A percentile compares a stretch with the other conserved stretches of the same genome.
Evolutionary conservation across 192 early-diverging fungal genomes (phyloP).

Genomic region (Chytriomyces hyalinus): DNA sequence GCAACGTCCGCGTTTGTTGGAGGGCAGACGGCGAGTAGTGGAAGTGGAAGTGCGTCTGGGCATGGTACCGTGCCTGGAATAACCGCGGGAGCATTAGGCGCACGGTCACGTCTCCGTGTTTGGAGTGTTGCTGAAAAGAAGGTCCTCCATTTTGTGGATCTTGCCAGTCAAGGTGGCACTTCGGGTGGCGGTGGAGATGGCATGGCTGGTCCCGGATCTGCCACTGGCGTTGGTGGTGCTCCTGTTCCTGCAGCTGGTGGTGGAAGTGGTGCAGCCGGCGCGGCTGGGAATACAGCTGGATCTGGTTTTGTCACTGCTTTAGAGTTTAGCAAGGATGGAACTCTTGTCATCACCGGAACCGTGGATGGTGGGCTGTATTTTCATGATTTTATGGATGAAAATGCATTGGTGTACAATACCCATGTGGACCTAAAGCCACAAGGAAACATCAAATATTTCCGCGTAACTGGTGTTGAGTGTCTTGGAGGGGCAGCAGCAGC

Average conservation of each 20-base stretch:
- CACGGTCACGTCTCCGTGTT: constrained; percentile 75
- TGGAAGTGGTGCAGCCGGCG: background rate
- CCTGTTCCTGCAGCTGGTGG: background rate
- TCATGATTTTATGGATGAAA: constrained; percentile 65
- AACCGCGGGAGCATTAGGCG: constrained; percentile 31
- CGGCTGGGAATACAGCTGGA: background rate
- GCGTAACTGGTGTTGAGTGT: constrained; percentile 83
- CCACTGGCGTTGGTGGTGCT: background rate
- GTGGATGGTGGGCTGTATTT: constrained; percentile 79
- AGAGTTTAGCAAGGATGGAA: constrained; percentile 75
- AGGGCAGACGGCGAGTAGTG: too few species aligned
- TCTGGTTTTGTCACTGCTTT: constrained; percentile 72
- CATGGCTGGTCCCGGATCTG: constrained; percentile 1
- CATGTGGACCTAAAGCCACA: constrained; percentile 72
- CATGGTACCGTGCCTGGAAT: too few species aligned
- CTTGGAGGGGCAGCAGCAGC: constrained; percentile 28
- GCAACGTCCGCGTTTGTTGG: too few species aligned
- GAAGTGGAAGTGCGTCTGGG: too few species aligned
- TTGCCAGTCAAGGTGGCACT: constrained; percentile 51
- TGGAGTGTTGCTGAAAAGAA: constrained; percentile 84
- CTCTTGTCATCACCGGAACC: constrained; percentile 76
- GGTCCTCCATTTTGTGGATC: constrained; percentile 78
- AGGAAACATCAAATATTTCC: constrained; percentile 67
- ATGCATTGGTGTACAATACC: constrained; percentile 79
- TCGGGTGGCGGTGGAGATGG: constrained; percentile 10